Base-by-base conservation (phyloP, 1,139 yeast genomes). In the Geotrichum restrictum region DNA sequence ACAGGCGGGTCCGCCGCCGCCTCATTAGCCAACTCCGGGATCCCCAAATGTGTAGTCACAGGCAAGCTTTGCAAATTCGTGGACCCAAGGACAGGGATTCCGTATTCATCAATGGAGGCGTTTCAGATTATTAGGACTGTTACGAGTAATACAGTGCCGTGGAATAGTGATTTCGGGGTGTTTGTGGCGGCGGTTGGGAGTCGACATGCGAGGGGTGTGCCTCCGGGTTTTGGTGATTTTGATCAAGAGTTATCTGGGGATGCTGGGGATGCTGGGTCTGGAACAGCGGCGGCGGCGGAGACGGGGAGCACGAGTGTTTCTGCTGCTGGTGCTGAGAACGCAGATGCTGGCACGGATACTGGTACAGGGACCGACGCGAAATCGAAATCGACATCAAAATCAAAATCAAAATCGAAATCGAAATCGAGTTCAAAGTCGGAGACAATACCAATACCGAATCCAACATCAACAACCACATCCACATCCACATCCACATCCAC, bases 131-230 rank as follows among this genome's bases (percentile, higher is more conserved):
- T 89, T 59, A 83, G 85, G 62, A 77, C 77, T 36, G 77, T 88
- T 29, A 86, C 83, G 59, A 81, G 77, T 49, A 88, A 88, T 2
- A 74, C 71, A 48, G 78, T 79, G 48, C 80, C 81, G 18, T 91
- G 97, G 97, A 76, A 78, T 59, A 82, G 83, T 45, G 79, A 76
- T 31, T 75, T 80, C 48, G 94, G 94, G 14, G 87, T 89, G 0
- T 77, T 79, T 1, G 84, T 84, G 62, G 77, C 84, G 40, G 82
- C 81, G 32, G 73, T 79, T 14, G 74, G 84, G 55, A 73, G 71
- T 41, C 73, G 79, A 44, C 91, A 83, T 59, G 96, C 96, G 0
- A 78, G 78, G 57, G 97, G 96, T 3, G 96, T 89, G 3, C 98
- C 98, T 0, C 85, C 83, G 50, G 95, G 95, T 2, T 88, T 88